phyloP scores from a whole-genome alignment of 2,329 filamentous ascomycete species.

The Aspergillus uvarum region DNA sequence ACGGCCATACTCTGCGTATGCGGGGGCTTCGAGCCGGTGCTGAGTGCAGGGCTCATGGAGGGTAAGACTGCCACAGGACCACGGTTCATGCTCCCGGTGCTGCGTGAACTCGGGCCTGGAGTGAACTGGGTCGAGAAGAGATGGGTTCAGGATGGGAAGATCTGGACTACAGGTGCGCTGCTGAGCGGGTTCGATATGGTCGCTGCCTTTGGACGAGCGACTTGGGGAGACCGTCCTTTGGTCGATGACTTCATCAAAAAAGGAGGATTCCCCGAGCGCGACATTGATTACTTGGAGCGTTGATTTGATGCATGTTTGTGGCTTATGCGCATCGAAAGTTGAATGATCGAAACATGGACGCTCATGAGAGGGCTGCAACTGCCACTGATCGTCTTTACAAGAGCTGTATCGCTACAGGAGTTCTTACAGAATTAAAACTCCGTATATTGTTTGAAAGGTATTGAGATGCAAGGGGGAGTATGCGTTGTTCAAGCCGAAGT shows the following conservation, averaged over 20 bases:
- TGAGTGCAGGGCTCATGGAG: background rate
- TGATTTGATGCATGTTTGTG: background rate
- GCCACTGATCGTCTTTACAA: no score
- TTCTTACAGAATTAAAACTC: no score
- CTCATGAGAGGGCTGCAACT: no score
- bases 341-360: no score
- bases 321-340: no score
- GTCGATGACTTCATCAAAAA: background rate
- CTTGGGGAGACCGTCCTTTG: background rate
- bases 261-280: background rate
- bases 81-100: background rate
- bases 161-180: conserved; percentile 7
- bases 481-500: background rate
- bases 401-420: no score
- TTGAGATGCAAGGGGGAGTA: no score
- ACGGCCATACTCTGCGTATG: background rate
- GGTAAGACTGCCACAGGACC: background rate
- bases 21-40: background rate
- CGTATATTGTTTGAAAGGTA: no score
- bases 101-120: background rate
- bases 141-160: conserved; percentile 1
- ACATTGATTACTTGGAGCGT: background rate
- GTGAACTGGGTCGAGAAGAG: conserved; percentile 6
- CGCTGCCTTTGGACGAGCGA: background rate
- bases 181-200: conserved; percentile 7